A percentile compares a stretch with the other conserved stretches of the same genome.
phyloP scores from a whole-genome alignment of 352 stramenopile genomes.

The Paralagenidium karlingii region DNA sequence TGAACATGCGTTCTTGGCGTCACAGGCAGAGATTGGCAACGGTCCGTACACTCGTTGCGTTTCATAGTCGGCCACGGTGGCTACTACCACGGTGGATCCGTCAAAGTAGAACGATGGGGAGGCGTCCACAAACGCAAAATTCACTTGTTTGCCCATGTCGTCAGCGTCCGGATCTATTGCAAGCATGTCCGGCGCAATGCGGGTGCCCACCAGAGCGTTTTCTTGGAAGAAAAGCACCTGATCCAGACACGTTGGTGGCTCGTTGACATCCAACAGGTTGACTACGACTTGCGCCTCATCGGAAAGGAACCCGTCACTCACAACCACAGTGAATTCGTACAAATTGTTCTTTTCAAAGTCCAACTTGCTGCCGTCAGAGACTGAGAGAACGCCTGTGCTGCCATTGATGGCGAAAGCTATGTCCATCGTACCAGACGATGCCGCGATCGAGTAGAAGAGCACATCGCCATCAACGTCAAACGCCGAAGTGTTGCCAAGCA shows the following conservation, averaged over 20 bases:
- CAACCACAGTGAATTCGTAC: conserved; percentile 9
- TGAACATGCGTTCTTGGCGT: conserved; percentile 6
- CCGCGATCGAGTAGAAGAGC: conserved; percentile 1
- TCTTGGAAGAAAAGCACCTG: conserved; percentile 4
- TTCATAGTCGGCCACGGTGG: conserved; percentile 10
- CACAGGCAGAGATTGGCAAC: conserved; percentile 5
- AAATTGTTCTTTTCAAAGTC: conserved; percentile 7
- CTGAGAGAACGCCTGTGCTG: neutral
- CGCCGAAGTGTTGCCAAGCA: conserved; percentile 4
- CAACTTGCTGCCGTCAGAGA: neutral
- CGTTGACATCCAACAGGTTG: conserved; percentile 14
- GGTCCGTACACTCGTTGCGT: conserved; percentile 2
- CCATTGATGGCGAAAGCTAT: neutral
- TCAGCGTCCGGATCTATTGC: conserved; percentile 7
- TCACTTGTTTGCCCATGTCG: conserved; percentile 4
- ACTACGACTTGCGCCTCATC: conserved; percentile 5
- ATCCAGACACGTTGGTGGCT: conserved; percentile 8
- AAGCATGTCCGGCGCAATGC: neutral
- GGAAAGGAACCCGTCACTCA: conserved; percentile 11
- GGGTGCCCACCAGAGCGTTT: conserved; percentile 7
- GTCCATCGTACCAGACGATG: neutral
- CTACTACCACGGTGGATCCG: neutral
- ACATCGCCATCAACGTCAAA: conserved; percentile 8
- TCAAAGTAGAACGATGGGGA: conserved; percentile 4
- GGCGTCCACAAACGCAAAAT: conserved; percentile 2